phyloP scores from a whole-genome alignment of 345 rosid genomes.

The Ailanthus altissimus region DNA sequence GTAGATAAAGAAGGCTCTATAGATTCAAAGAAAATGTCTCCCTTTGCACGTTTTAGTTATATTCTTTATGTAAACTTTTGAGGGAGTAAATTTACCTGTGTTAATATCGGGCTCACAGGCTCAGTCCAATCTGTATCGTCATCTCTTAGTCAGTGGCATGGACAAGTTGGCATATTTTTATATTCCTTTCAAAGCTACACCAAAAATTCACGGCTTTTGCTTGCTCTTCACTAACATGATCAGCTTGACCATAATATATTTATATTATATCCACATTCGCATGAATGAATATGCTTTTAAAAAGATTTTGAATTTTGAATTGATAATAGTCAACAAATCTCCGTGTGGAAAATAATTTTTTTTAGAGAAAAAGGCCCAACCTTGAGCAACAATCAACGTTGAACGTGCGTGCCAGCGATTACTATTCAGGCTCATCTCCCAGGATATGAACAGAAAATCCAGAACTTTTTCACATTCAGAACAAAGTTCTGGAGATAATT shows the following conservation, averaged over 20 bases:
- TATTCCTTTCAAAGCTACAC: too few species aligned
- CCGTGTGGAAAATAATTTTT: neutral
- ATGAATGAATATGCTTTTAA: too few species aligned
- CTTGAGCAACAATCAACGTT: neutral
- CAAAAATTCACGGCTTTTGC: neutral
- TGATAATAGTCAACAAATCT: neutral
- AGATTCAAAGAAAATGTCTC: neutral
- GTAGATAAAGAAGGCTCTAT: neutral
- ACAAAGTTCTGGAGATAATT: neutral
- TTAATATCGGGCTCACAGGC: neutral
- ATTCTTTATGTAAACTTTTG: neutral
- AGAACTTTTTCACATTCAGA: neutral
- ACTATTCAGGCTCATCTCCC: neutral
- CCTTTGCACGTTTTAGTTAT: neutral
- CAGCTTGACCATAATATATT: too few species aligned
- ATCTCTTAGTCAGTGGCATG: neutral
- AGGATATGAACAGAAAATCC: neutral
- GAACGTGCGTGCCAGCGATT: slow-evolving; percentile 10
- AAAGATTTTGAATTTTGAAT: too few species aligned
- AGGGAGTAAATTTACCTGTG: neutral
- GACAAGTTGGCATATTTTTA: neutral
- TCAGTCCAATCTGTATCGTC: neutral
- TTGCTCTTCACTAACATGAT: neutral
- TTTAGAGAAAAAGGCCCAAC: neutral
- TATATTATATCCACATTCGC: too few species aligned